Evolutionary conservation across 441 rosid genomes (phyloP), one percentile per base, ranked within the genome.

Genomic region (Eruca vesicaria): DNA sequence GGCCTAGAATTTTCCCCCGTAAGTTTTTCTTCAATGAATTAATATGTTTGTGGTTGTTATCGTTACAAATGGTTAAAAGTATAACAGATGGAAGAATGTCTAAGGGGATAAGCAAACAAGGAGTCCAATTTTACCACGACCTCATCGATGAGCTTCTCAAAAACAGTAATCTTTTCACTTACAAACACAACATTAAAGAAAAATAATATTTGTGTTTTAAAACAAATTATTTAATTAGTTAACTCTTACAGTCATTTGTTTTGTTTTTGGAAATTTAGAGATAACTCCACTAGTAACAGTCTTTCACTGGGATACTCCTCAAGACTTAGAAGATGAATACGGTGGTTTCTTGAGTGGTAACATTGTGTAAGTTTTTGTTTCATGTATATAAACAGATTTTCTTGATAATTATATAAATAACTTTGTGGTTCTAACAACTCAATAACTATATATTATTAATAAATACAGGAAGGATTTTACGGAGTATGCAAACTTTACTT

Each of bases 1-100:
- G 89, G 89, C 69, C 86, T 0, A 77, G 89, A 77, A 38, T 86
- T 10, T 59, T 82, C 4, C 89, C 89, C 0, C 69, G 87, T 82
- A 82, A 74, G 81, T 50, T 14, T 33, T 63, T 61, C 8, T 4
- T 41, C 23, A 23, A 23, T 23, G 26, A 23, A 23, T 23, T 3
- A 23, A 23, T 23, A 23, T 23, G 26, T 23, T 38, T 11, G 50
- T 41, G 50, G 50, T 41, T 12, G 12, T 41, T 41, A 41, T 41
- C 16, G n/a, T 23, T 45, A 45, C 20, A 15, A 45, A 45, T 15
- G 16, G 53, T 45, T 45, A 45, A 18, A 45, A 45, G 15, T 16
- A 18, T 36, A 11, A 33, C 70, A 86, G 89, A 76, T 61, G 87
- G 89, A 61, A 82, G 80, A 32, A 64, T 80, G 55, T 70, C 78